Evolutionary conservation across 2,329 filamentous ascomycete species (phyloP).

Genomic region (Fonsecaea erecta): DNA sequence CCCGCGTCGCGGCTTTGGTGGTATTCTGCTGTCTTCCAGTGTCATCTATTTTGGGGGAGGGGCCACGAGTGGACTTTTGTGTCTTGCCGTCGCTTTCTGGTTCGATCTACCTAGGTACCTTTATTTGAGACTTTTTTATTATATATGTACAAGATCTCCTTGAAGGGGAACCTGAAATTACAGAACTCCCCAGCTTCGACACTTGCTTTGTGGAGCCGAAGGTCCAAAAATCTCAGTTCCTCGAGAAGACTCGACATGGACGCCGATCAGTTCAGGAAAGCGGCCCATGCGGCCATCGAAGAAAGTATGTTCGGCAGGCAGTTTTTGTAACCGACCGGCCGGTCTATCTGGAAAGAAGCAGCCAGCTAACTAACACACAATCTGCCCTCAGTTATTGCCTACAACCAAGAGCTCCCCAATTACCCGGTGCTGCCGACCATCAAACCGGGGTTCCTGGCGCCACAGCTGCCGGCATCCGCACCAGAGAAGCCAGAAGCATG

Average conservation of each 20-base stretch:
- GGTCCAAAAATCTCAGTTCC: not conserved
- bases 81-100: not conserved
- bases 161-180: not conserved
- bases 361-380: slow-evolving; percentile 27
- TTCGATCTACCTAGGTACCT: no score
- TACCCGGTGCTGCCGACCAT: slow-evolving; percentile 77
- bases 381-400: slow-evolving; percentile 68
- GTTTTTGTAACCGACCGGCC: not conserved
- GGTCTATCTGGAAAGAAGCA: not conserved
- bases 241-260: slow-evolving; percentile 64
- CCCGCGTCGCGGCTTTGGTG: not conserved
- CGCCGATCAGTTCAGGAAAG: slow-evolving; percentile 74
- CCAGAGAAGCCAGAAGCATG: slow-evolving; percentile 70
- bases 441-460: slow-evolving; percentile 81
- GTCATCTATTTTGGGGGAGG: not conserved
- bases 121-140: not conserved
- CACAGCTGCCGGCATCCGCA: slow-evolving; percentile 75
- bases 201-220: not conserved
- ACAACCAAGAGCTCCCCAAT: slow-evolving; percentile 75
- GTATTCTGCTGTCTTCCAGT: not conserved
- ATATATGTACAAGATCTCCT: slow-evolving; percentile 2
- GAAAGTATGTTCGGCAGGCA: slow-evolving; percentile 65
- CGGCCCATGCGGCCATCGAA: slow-evolving; percentile 77
- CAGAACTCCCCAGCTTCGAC: not conserved
- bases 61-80: not conserved